Conservation (phyloP, 495 filamentous ascomycete species). For the Hypoxylon cercidicola region DNA sequence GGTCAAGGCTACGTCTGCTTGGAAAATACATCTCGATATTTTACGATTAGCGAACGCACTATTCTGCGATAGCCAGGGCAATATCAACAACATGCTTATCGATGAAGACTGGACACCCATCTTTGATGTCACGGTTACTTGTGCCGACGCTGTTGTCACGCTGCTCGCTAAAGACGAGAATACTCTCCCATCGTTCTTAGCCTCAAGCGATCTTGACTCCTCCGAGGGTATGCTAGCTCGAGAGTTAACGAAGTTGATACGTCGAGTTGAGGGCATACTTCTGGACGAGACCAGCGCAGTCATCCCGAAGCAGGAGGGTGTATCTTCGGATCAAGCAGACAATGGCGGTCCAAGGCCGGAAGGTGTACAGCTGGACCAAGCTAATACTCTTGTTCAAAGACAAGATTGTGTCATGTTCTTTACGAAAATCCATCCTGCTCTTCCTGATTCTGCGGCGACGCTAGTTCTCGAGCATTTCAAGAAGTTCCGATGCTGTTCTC, state of each 20-base stretch:
- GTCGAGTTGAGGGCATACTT: constrained; percentile 57
- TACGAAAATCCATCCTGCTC: constrained; percentile 63
- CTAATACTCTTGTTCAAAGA: constrained; percentile 62
- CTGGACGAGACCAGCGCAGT: constrained; percentile 33
- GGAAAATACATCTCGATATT: constrained; percentile 62
- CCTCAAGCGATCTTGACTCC: constrained; percentile 32
- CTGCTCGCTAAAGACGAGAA: constrained; percentile 40
- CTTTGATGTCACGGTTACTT: constrained; percentile 57
- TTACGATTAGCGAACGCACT: constrained; percentile 63
- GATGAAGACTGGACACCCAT: constrained; percentile 66
- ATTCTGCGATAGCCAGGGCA: constrained; percentile 54
- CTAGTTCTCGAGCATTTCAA: constrained; percentile 68
- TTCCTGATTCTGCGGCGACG: constrained; percentile 68
- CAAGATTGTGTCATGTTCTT: constrained; percentile 77
- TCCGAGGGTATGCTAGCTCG: constrained; percentile 50
- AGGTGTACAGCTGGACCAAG: constrained; percentile 31
- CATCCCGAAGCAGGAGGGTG: constrained; percentile 61
- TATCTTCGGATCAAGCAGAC: constrained; percentile 11
- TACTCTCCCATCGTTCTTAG: constrained; percentile 42
- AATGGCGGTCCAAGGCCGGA: constrained; percentile 18
- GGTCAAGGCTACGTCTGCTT: constrained; percentile 64
- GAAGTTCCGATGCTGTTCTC: constrained; percentile 73
- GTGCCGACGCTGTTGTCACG: constrained; percentile 53
- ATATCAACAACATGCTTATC: constrained; percentile 55
- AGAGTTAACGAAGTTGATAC: constrained; percentile 50